Evolutionary conservation across 495 filamentous ascomycete species (phyloP).

Genomic region (Chaetomium fimeti): DNA sequence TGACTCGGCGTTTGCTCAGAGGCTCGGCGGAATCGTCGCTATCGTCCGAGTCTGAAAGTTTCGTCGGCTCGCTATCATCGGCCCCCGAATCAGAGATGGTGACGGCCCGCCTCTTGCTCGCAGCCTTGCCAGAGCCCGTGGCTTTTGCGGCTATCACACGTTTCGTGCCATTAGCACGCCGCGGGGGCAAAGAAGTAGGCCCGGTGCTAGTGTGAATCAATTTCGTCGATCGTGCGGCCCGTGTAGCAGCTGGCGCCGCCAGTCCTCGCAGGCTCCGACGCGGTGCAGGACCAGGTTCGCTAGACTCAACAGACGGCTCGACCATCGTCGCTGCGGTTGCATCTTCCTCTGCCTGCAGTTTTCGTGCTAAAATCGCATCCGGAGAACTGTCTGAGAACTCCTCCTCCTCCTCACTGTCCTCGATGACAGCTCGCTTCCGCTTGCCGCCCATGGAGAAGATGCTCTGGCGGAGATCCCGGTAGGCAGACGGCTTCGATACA

Average conservation of each 20-base stretch:
- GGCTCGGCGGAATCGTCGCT: slow-evolving; percentile 20
- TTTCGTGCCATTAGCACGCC: neutral
- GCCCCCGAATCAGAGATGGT: slow-evolving; percentile 21
- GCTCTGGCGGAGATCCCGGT: slow-evolving; percentile 26
- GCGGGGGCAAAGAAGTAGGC: neutral
- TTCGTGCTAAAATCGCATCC: slow-evolving; percentile 58
- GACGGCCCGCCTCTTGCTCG: slow-evolving; percentile 16
- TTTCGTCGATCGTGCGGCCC: neutral
- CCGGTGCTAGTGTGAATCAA: neutral
- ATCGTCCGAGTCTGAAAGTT: slow-evolving; percentile 15
- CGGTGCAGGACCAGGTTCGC: neutral
- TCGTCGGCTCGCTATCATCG: neutral
- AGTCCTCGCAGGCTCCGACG: slow-evolving; percentile 21
- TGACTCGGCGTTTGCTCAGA: slow-evolving; percentile 3
- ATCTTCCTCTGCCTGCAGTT: slow-evolving; percentile 65
- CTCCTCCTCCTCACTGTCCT: slow-evolving; percentile 43
- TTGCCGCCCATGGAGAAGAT: slow-evolving; percentile 33
- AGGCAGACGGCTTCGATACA: slow-evolving; percentile 9
- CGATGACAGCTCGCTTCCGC: slow-evolving; percentile 33
- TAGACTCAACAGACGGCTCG: slow-evolving; percentile 5
- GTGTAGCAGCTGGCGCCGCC: neutral
- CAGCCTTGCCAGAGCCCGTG: neutral
- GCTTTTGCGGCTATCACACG: neutral
- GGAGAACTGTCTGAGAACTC: slow-evolving; percentile 37
- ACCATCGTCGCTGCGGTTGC: slow-evolving; percentile 10